Evolutionary conservation across 2,329 filamentous ascomycete species (phyloP).

Genomic region (Leptodontidium sp.): DNA sequence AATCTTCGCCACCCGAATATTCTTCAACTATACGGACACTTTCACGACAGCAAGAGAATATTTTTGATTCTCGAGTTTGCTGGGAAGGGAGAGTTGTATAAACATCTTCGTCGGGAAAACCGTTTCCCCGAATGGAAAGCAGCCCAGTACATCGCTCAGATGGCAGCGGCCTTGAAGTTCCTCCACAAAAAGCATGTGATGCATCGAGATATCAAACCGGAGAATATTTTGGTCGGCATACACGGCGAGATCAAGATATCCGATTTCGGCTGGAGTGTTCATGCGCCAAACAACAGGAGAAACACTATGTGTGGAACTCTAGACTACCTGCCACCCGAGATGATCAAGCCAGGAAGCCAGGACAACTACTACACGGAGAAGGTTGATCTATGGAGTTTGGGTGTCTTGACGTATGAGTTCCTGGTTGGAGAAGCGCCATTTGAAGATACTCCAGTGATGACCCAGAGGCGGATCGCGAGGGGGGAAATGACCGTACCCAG

Average conservation of each 20-base stretch:
- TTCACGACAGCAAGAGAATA: slow-evolving; percentile 77
- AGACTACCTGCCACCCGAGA: slow-evolving; percentile 97
- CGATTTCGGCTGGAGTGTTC: slow-evolving; percentile 98
- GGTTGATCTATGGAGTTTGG: slow-evolving; percentile 95
- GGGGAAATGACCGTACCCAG: slow-evolving; percentile 92
- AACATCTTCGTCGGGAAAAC: slow-evolving; percentile 73
- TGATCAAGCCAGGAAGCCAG: slow-evolving; percentile 82
- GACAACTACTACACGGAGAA: slow-evolving; percentile 95
- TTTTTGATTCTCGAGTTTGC: slow-evolving; percentile 79
- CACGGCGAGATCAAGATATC: slow-evolving; percentile 99
- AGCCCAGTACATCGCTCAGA: slow-evolving; percentile 77
- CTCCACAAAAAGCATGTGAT: slow-evolving; percentile 97
- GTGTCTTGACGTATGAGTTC: slow-evolving; percentile 96
- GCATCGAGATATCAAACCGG: slow-evolving; percentile 96
- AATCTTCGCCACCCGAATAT: slow-evolving; percentile 78
- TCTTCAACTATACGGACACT: slow-evolving; percentile 74
- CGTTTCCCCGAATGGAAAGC: slow-evolving; percentile 76
- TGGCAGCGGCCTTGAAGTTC: slow-evolving; percentile 86
- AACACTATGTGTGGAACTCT: slow-evolving; percentile 97
- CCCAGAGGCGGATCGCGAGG: slow-evolving; percentile 85
- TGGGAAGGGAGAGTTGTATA: slow-evolving; percentile 76
- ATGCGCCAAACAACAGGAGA: slow-evolving; percentile 92
- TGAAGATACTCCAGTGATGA: slow-evolving; percentile 95
- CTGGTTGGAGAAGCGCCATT: slow-evolving; percentile 95
- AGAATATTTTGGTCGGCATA: slow-evolving; percentile 95